Evolutionary conservation across 2,329 filamentous ascomycete genomes (phyloP), one percentile per base, ranked within the genome.

Genomic region (Aspergillus pseudotamarii): DNA sequence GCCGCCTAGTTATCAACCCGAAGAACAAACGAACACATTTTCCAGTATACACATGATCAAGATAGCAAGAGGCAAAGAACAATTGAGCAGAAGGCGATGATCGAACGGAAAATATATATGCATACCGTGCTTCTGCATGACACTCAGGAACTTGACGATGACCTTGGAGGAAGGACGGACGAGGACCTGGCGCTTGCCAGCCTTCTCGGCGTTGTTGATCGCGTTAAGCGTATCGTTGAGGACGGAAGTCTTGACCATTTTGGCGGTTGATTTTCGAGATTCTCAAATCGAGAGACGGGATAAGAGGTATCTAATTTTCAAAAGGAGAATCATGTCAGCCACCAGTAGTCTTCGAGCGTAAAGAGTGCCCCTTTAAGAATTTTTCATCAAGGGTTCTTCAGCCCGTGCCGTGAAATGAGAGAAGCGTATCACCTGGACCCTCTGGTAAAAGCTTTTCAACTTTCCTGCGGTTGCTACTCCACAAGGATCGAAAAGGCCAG

Each of bases 121-220:
- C 93, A 72, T 95, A 98, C 95, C 95, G 87, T 99, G 95, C 84
- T 92, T 93, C 88, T 99, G 95, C 95, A 99, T 99, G 83, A 98
- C 94, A 81, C 88, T 88, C 81, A 99, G 88, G 90, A 98, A 99
- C 89, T 98, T 98, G 88, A 96, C 86, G 79, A 99, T 99, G 88
- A 99, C 95, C 92, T 99, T 99, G 84, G 95, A 98, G 83, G 89
- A 91, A 76, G 96, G 95, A 79, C 94, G 90, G 88, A 99, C 97
- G 83, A 99, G 80, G 81, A 98, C 95, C 87, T 99, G 95, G 81
- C 95, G 94, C 91, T 98, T 98, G 86, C 95, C 95, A 77, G 92
- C 88, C 91, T 99, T 98, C 90, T 99, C 96, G 88, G 95, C 95
- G 85, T 99, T 99, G 93, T 99, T 99, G 91, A 99, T 98, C 87